Percentiles rank a stretch among this genome's conserved stretches.
Evolutionary conservation across 805 yeast genomes (phyloP).

Genomic region (Saturnispora sekii): DNA sequence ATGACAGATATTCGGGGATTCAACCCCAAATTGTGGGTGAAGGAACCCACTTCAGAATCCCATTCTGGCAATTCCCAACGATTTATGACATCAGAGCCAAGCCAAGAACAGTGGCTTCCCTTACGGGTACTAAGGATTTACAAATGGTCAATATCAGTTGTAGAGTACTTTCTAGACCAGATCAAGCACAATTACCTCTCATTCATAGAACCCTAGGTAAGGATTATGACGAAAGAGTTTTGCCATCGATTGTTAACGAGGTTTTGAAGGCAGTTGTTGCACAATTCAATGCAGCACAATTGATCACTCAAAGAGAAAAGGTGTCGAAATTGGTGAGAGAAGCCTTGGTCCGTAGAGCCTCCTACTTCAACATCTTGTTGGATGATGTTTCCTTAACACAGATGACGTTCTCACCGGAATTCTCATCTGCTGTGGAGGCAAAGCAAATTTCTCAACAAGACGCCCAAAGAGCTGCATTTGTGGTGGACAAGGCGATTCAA

Average conservation of each 20-base stretch:
- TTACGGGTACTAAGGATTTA: conserved; percentile 96
- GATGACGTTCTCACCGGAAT: conserved; percentile 97
- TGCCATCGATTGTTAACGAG: conserved; percentile 95
- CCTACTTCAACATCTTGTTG: conserved; percentile 73
- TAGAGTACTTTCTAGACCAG: conserved; percentile 89
- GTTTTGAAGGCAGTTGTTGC: conserved; percentile 96
- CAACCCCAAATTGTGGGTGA: conserved; percentile 75
- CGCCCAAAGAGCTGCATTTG: conserved; percentile 95
- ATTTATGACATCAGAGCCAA: conserved; percentile 94
- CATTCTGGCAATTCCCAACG: conserved; percentile 91
- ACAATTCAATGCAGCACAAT: conserved; percentile 95
- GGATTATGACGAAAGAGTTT: conserved; percentile 93
- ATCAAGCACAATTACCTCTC: conserved; percentile 63
- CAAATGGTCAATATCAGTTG: conserved; percentile 99
- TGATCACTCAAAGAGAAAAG: conserved; percentile 97
- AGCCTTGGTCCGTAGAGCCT: conserved; percentile 81
- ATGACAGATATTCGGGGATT: conserved; percentile 80
- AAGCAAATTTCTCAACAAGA: conserved; percentile 99
- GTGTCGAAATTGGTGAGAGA: conserved; percentile 89
- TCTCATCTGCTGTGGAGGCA: conserved; percentile 95
- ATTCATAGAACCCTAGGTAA: conserved; percentile 88
- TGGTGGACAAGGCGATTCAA: conserved; percentile 94
- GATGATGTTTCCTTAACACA: conserved; percentile 95
- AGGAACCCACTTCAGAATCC: conserved; percentile 91
- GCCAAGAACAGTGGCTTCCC: conserved; percentile 90